Conservation (phyloP, 164 flowering plant genomes). For the Brasenia schreberi region DNA sequence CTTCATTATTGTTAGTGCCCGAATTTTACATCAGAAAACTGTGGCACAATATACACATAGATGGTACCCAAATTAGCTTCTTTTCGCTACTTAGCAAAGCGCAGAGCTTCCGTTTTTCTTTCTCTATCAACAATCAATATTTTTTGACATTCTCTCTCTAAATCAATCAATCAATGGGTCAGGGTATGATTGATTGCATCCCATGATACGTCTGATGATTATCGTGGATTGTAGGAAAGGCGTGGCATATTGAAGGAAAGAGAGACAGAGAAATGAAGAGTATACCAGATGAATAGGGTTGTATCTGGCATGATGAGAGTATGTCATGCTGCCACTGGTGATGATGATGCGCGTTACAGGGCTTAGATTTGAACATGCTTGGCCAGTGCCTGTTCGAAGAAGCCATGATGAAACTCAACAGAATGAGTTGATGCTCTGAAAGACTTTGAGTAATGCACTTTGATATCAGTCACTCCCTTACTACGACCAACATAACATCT, state of each 20-base stretch:
- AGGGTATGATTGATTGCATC: neutral
- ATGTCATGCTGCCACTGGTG: slow-evolving; percentile 81
- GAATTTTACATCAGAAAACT: too few species aligned
- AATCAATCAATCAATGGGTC: neutral
- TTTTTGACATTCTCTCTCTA: slow-evolving; percentile 1
- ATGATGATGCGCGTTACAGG: slow-evolving; percentile 36
- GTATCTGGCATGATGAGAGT: slow-evolving; percentile 40
- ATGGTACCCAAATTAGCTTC: too few species aligned
- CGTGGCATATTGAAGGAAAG: neutral
- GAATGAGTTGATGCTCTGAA: neutral
- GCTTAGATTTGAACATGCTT: slow-evolving; percentile 97
- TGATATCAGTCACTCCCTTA: neutral
- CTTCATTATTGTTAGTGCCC: too few species aligned
- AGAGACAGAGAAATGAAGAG: neutral
- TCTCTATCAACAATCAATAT: slow-evolving; percentile 1
- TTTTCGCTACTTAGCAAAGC: too few species aligned
- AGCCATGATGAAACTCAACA: slow-evolving; percentile 41
- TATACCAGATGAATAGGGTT: slow-evolving; percentile 51
- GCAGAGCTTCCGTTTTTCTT: neutral
- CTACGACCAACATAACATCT: slow-evolving; percentile 5
- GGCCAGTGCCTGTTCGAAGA: slow-evolving; percentile 99
- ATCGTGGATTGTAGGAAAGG: neutral
- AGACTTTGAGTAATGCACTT: neutral
- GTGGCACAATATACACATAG: too few species aligned
- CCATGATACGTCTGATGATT: neutral